Evolutionary conservation across 2,329 filamentous ascomycete species (phyloP).

Genomic region (Anthostomella pinea): DNA sequence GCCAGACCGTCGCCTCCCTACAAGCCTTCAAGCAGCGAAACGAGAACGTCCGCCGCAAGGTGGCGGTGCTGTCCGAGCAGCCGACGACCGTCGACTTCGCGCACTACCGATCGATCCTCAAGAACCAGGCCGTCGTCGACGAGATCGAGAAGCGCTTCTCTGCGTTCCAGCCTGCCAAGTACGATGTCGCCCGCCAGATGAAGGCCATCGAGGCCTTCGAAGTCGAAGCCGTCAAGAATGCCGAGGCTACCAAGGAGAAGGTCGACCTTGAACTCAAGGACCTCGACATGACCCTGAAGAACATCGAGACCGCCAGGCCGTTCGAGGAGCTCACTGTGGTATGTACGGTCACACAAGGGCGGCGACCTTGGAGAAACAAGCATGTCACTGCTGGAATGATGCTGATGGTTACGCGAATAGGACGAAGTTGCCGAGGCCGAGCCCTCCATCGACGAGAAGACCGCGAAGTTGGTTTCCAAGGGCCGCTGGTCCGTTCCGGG

Average conservation of each 20-base stretch:
- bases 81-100: constrained; percentile 87
- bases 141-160: constrained; percentile 97
- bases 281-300: constrained; percentile 89
- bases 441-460: constrained; percentile 97
- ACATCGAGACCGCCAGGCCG: constrained; percentile 92
- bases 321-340: constrained; percentile 98
- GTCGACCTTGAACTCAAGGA: constrained; percentile 94
- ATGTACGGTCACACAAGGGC: constrained; percentile 44
- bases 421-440: constrained; percentile 93
- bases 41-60: constrained; percentile 94
- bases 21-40: constrained; percentile 99
- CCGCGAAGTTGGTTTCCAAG: constrained; percentile 89
- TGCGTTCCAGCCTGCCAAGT: constrained; percentile 85
- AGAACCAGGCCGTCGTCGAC: constrained; percentile 93
- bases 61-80: constrained; percentile 79
- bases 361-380: background rate
- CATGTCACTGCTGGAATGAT: constrained; percentile 6
- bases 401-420: constrained; percentile 44
- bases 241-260: constrained; percentile 92
- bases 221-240: constrained; percentile 94
- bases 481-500: constrained; percentile 97
- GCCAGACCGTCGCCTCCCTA: constrained; percentile 87
- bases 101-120: constrained; percentile 86
- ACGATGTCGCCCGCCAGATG: constrained; percentile 90
- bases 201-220: constrained; percentile 99